A percentile compares a stretch with the other conserved stretches of the same genome.
Conservation (phyloP, 2,329 filamentous ascomycete species). For the Ceratocystiopsis sp. region DNA sequence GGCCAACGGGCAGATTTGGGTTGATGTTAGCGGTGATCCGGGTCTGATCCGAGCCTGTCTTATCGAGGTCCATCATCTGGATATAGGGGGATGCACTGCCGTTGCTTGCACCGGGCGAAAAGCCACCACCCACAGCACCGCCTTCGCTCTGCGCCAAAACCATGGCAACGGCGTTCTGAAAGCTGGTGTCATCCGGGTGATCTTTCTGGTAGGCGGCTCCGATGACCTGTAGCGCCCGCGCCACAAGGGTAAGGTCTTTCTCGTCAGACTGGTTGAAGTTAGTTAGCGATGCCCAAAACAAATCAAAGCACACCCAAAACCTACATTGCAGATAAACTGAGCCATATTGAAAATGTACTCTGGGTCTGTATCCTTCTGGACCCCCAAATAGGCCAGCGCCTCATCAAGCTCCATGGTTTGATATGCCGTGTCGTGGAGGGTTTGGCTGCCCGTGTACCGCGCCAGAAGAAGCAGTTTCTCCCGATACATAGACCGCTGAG, state of each 20-base stretch:
- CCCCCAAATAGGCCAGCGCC: conserved; percentile 22
- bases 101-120: too few relatives aligned
- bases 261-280: conserved; percentile 3
- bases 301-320: neutral
- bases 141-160: too few relatives aligned
- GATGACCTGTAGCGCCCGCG: conserved; percentile 5
- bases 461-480: conserved; percentile 15
- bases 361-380: conserved; percentile 17
- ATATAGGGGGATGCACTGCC: too few relatives aligned
- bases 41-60: too few relatives aligned
- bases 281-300: neutral
- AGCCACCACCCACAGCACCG: too few relatives aligned
- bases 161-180: too few relatives aligned
- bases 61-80: too few relatives aligned
- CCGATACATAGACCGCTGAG: conserved; percentile 12
- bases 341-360: conserved; percentile 16
- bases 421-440: conserved; percentile 6
- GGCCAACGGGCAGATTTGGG: conserved; percentile 53
- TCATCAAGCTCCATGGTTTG: conserved; percentile 16
- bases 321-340: conserved; percentile 3
- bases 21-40: too few relatives aligned
- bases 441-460: conserved; percentile 10
- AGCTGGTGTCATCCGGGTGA: too few relatives aligned
- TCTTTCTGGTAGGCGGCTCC: conserved; percentile 5
- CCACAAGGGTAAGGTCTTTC: conserved; percentile 8